Conservation (phyloP, 169 alveolate species). For the Plasmodium falciparum region DNA sequence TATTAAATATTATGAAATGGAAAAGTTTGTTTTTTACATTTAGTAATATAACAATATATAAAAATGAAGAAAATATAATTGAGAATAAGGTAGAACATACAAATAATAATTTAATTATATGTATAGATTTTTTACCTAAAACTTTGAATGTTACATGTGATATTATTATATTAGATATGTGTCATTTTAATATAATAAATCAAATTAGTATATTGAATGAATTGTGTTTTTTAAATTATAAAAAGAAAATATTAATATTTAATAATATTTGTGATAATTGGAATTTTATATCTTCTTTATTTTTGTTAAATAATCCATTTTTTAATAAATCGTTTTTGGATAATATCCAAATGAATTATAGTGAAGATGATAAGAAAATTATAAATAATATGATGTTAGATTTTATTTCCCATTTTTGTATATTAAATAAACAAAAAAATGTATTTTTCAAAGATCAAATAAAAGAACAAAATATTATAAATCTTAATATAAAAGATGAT, state of each 20-base stretch:
- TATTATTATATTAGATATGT: constrained; percentile 32
- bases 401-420: constrained; percentile 22
- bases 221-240: constrained; percentile 20
- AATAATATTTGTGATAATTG: constrained; percentile 38
- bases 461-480: background rate
- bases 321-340: constrained; percentile 16
- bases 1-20: constrained; percentile 40
- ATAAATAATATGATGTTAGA: constrained; percentile 8
- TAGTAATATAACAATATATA: constrained; percentile 29
- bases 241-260: constrained; percentile 30
- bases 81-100: background rate
- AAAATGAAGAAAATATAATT: constrained; percentile 29
- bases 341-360: background rate
- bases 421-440: background rate
- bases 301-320: constrained; percentile 8
- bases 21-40: constrained; percentile 15
- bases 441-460: background rate
- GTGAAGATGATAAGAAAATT: constrained; percentile 22
- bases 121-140: constrained; percentile 72
- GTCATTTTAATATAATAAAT: constrained; percentile 45
- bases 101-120: constrained; percentile 35
- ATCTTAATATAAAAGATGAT: too few relatives aligned
- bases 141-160: constrained; percentile 44
- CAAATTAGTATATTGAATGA: constrained; percentile 57
- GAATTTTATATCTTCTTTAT: constrained; percentile 37